phyloP scores from a whole-genome alignment of 2,329 filamentous ascomycete genomes.

The Dothistroma pini region DNA sequence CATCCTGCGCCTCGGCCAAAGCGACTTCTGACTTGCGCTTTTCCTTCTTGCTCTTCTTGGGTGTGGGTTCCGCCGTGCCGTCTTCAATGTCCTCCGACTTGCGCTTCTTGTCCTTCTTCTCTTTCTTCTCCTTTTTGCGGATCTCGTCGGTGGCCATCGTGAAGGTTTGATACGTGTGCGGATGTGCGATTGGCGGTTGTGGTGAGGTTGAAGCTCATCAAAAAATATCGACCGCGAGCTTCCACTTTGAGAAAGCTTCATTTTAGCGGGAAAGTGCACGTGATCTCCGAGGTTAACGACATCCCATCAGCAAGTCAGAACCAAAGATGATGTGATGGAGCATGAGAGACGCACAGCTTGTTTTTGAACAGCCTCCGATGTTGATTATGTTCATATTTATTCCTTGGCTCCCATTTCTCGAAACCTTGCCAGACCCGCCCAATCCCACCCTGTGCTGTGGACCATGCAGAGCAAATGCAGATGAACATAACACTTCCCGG shows the following conservation, averaged over 20 bases:
- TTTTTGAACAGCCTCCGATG: too few species aligned
- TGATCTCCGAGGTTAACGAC: background rate
- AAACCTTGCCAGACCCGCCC: background rate
- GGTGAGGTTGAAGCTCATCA: background rate
- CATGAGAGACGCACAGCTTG: too few species aligned
- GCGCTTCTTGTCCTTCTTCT: slow-evolving; percentile 39
- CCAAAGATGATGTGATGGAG: background rate
- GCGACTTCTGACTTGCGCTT: slow-evolving; percentile 50
- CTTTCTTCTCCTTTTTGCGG: slow-evolving; percentile 36
- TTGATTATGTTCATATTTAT: background rate
- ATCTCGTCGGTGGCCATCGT: slow-evolving; percentile 40
- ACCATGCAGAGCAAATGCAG: slow-evolving; percentile 1
- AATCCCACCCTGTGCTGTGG: background rate
- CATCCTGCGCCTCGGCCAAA: slow-evolving; percentile 39
- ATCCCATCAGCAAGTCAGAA: background rate
- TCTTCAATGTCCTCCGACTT: slow-evolving; percentile 31
- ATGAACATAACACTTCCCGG: background rate
- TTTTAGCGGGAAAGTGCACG: background rate
- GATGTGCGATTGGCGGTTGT: background rate
- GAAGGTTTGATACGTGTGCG: background rate
- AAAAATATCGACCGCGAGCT: background rate
- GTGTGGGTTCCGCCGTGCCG: slow-evolving; percentile 22
- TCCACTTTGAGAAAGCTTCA: background rate
- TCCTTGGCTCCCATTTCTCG: background rate
- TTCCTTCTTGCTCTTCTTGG: slow-evolving; percentile 54